A percentile compares a stretch with the other conserved stretches of the same genome.
Conservation (phyloP, 1,139 yeast genomes). For the Suhomyces yuchorum region DNA sequence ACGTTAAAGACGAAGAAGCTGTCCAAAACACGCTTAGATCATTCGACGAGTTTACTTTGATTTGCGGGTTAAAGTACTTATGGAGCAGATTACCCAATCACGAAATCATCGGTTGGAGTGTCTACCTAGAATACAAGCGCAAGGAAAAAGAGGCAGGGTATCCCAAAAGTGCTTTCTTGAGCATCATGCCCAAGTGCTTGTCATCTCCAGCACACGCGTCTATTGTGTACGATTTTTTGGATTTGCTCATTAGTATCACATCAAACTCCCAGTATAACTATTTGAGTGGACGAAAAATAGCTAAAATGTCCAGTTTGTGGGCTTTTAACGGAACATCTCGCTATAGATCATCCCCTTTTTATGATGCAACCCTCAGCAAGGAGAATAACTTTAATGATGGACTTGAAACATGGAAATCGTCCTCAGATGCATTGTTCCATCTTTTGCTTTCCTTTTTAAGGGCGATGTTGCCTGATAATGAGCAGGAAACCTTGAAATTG, state of each 20-base stretch:
- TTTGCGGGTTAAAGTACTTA: constrained; percentile 73
- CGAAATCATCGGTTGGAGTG: constrained; percentile 85
- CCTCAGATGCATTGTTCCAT: constrained; percentile 86
- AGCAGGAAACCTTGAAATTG: constrained; percentile 55
- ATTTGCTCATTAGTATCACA: constrained; percentile 74
- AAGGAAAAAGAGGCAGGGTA: constrained; percentile 64
- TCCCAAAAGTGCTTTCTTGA: constrained; percentile 74
- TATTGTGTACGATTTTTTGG: constrained; percentile 84
- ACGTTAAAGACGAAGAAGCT: constrained; percentile 29
- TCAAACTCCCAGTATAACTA: constrained; percentile 82
- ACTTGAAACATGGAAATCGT: constrained; percentile 72
- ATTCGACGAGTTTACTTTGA: constrained; percentile 67
- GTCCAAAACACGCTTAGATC: constrained; percentile 40
- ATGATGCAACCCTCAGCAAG: constrained; percentile 41
- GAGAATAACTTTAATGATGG: constrained; percentile 67
- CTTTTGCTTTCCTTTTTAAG: constrained; percentile 74
- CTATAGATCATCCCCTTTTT: constrained; percentile 33
- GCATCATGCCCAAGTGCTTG: constrained; percentile 80
- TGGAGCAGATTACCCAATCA: constrained; percentile 85
- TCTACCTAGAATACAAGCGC: constrained; percentile 68
- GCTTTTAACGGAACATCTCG: constrained; percentile 58
- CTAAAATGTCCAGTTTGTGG: constrained; percentile 87
- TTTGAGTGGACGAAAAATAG: constrained; percentile 75
- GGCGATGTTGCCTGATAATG: constrained; percentile 72
- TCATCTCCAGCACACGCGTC: constrained; percentile 88